phyloP scores from a whole-genome alignment of 805 yeast species.

The Candida stauntonica region DNA sequence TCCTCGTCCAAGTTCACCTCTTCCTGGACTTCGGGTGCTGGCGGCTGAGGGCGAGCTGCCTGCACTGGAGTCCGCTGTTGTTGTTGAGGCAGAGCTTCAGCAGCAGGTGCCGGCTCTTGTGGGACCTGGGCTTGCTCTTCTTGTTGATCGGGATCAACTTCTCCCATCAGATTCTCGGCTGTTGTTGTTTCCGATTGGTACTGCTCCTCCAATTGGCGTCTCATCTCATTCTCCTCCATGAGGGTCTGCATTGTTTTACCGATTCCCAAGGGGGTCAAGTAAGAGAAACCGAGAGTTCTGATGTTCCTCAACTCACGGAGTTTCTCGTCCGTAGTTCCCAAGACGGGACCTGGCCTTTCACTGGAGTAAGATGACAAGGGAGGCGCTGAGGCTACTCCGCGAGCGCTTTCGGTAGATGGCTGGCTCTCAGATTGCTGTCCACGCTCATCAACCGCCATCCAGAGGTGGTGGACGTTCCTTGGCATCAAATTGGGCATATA shows the following conservation, averaged over 20 bases:
- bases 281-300: conserved; percentile 42
- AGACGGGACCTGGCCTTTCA: conserved; percentile 36
- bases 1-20: conserved; percentile 14
- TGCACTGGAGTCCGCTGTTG: conserved; percentile 1
- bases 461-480: conserved; percentile 40
- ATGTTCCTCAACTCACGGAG: conserved; percentile 28
- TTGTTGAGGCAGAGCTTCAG: not conserved
- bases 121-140: conserved; percentile 4
- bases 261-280: conserved; percentile 56
- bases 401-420: conserved; percentile 13
- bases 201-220: conserved; percentile 27
- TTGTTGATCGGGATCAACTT: conserved; percentile 22
- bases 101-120: not conserved
- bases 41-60: conserved; percentile 2
- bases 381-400: conserved; percentile 34
- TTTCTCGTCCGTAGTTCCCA: conserved; percentile 11
- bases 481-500: conserved; percentile 45
- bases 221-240: conserved; percentile 27
- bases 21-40: not conserved
- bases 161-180: conserved; percentile 29
- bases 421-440: not conserved
- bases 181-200: conserved; percentile 22
- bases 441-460: conserved; percentile 28
- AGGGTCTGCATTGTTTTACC: conserved; percentile 47
- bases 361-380: conserved; percentile 53